Base-by-base conservation (phyloP, 371 early-diverging fungal species). In the Rhizomucor pusillus region DNA sequence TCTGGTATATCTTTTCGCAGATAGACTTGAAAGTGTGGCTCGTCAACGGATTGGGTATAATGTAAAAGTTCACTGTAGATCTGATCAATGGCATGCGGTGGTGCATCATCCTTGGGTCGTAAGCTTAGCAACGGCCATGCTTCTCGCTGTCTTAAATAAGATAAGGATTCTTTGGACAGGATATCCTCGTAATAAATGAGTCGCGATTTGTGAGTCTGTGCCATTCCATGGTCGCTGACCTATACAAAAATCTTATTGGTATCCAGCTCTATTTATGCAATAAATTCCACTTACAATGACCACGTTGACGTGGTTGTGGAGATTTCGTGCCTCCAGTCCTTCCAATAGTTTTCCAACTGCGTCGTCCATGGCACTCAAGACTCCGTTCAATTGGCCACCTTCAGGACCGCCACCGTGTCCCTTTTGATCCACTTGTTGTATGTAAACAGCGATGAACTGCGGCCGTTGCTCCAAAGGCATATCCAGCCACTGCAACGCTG, bases 141-240 rank as follows among this genome's bases (percentile, higher is more conserved):
- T 50, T 71, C 73, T 24, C 67, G 52, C 12, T 59, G 53, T 10
- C 54, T 40, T 9, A 79, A 46, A 41, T 64, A 63, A 6, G 61
- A 36, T 25, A 73, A 37, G 0, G 71, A 53, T 37, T 77, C 53
- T 2, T 46, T n/a, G 1, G 75, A 66, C 2, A 77, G 60, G 23
- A 77, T 77, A 47, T 93, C 91, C 47, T 93, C 95, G 48, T 94
- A 73, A 60, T 80, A 90, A 33, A 94, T 81, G 11, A 72, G 43
- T 14, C 67, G 62, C n/a, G 82, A 68, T 46, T 79, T 65, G n/a
- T 76, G 59, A 5, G 67, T 61, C 13, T 67, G 62, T 6, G 92
- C 78, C 96, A 97, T 96, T 1, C 98, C 97, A 56, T 97, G 98
- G 66, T 96, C 97, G 54, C 93, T 84, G n/a, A 80, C 80, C 73